These are phyloP conservation scores for Boletus eberwhitei DNA, from an alignment of 768 basidiomycete genomes.

Conservation along the genomic window DNA sequence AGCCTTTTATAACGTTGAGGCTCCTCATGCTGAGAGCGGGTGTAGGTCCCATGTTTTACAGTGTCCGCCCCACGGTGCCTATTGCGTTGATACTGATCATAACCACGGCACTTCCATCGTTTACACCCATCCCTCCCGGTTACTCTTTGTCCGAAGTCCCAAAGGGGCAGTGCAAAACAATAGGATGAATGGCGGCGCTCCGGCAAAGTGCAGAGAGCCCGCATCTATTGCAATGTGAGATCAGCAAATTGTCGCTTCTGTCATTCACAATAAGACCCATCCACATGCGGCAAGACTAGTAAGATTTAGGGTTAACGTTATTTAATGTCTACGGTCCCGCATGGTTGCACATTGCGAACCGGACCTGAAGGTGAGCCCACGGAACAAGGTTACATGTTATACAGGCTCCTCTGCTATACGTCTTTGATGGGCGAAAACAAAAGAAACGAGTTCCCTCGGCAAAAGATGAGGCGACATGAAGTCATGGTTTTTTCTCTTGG, in stretches of 20 bases:
- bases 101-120: neutral
- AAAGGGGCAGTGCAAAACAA: slow-evolving; percentile 18
- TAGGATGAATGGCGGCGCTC: slow-evolving; percentile 4
- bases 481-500: neutral
- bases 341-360: neutral
- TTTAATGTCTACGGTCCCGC: neutral
- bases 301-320: neutral
- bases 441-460: neutral
- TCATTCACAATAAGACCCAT: slow-evolving; percentile 17
- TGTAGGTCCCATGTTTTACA: neutral
- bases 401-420: neutral
- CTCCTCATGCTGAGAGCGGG: neutral
- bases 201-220: neutral
- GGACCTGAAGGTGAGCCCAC: neutral
- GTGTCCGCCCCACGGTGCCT: neutral
- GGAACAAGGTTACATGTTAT: neutral
- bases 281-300: slow-evolving; percentile 24
- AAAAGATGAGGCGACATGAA: neutral
- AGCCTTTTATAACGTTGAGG: slow-evolving; percentile 15
- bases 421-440: slow-evolving; percentile 1
- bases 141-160: neutral
- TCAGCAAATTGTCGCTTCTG: neutral
- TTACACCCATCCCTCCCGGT: neutral
- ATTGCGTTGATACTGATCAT: neutral
- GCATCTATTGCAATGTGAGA: slow-evolving; percentile 8